Conservation (phyloP, 2,329 filamentous ascomycete species). For the Botrytis aclada region DNA sequence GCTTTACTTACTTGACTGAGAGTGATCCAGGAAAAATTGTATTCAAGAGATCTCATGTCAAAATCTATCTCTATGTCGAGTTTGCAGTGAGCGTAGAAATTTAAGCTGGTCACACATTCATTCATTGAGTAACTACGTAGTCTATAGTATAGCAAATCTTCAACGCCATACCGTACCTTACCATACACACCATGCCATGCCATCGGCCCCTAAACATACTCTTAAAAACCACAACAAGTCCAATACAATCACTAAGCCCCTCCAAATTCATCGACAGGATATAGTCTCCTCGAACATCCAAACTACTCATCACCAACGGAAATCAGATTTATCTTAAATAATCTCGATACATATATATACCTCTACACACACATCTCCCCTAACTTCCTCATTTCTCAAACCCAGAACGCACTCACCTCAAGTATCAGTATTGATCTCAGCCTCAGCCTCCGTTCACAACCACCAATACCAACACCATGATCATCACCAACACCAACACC, state of each 20-base stretch:
- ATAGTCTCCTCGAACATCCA: background rate
- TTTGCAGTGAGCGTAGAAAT: background rate
- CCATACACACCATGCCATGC: background rate
- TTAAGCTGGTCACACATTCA: background rate
- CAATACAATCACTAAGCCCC: background rate
- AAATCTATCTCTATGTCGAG: background rate
- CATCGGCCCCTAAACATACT: background rate
- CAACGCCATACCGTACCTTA: background rate
- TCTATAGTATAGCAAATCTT: background rate
- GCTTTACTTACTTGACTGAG: background rate
- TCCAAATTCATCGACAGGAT: background rate
- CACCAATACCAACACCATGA: background rate
- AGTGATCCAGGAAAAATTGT: background rate
- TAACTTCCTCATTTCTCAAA: background rate
- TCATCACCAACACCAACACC: background rate
- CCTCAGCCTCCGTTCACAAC: background rate
- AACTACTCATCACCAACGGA: background rate
- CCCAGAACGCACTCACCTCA: background rate
- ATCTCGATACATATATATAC: background rate
- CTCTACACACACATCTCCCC: background rate
- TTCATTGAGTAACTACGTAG: background rate
- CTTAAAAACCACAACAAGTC: background rate
- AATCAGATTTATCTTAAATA: background rate
- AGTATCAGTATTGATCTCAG: no score
- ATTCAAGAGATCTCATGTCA: background rate